Base-by-base conservation (phyloP, 2,329 filamentous ascomycete genomes). In the Arthrocladium fulminans region DNA sequence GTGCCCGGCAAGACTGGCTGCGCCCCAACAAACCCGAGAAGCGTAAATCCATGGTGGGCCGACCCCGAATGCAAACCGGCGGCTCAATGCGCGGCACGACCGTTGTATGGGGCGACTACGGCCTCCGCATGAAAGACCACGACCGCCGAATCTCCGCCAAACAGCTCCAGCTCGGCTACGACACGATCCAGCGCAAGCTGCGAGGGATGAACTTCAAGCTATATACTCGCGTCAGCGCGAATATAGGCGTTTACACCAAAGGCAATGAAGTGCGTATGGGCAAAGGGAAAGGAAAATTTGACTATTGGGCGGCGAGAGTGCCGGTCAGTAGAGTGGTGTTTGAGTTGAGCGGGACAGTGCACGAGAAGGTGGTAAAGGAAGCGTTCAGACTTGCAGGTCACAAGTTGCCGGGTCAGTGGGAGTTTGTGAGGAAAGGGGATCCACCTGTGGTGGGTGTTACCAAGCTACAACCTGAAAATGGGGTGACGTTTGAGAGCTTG, bases 251-350 rank as follows among this genome's bases (percentile, higher is more conserved):
- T 19, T 98, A 92, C 67, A 84, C 88, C 50, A 92, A 84, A 66
- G 92, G 92, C 50, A 98, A 97, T 62, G 92, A 98, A 71, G 84
- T 88, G 66, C 84, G 92, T 78, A 98, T 98, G 94, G 92, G 92
- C 66, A 98, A 97, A 71, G 92, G 92, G 70, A 98, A 98, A 67
- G 92, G 92, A 59, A 86, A 83, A 54, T 97, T 98, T 64, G 92
- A 98, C 65, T 87, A 94, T 64, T 98, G 92, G 92, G 88, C 90
- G 3, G 80, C 85, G 19, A 81, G 90, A 67, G 82, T 97, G 57
- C 81, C 88, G 7, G 87, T 97, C 45, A 95, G 86, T 69, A 86
- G 92, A 66, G 80, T 98, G 42, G 73, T 96, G 17, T 94, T 98
- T 58, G 92, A 98, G 69, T 71, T 98, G 57, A 88, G 88, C 67